These are phyloP conservation scores for Xylariales sp. DNA, from an alignment of 2,329 filamentous ascomycete species.

Conservation along the genomic window DNA sequence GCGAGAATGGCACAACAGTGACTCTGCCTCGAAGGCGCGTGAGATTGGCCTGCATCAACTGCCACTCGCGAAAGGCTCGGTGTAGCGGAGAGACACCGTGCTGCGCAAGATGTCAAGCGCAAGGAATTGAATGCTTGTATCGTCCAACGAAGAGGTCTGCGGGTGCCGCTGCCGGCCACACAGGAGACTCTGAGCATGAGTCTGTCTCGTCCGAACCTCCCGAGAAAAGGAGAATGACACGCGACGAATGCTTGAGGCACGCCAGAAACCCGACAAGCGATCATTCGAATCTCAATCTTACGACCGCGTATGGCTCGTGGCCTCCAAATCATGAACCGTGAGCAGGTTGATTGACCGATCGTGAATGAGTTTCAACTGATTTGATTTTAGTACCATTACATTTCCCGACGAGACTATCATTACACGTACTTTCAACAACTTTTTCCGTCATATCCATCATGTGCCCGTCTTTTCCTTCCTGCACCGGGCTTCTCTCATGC, in stretches of 20 bases:
- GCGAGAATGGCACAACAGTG: constrained; percentile 32
- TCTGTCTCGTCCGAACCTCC: constrained; percentile 28
- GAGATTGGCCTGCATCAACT: constrained; percentile 52
- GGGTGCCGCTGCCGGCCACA: constrained; percentile 20
- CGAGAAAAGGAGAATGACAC: constrained; percentile 26
- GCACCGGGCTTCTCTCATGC: constrained; percentile 55
- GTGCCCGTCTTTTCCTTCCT: constrained; percentile 56
- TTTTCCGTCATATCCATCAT: constrained; percentile 55
- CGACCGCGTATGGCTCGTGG: constrained; percentile 32
- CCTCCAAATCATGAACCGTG: constrained; percentile 22
- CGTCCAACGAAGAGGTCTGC: constrained; percentile 26
- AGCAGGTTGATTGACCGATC: too few species aligned
- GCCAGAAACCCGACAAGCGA: constrained; percentile 19
- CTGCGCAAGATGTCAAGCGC: constrained; percentile 47
- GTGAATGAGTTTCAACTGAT: constrained; percentile 45
- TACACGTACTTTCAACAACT: constrained; percentile 49
- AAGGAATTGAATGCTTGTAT: constrained; percentile 48
- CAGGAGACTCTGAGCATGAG: constrained; percentile 27
- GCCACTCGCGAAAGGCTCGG: constrained; percentile 53
- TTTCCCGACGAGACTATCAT: constrained; percentile 42
- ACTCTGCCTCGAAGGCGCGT: constrained; percentile 49
- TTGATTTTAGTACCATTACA: constrained; percentile 34
- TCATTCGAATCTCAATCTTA: not conserved
- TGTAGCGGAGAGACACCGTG: constrained; percentile 54
- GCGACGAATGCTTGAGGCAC: constrained; percentile 26